Percentiles rank a stretch among this genome's conserved stretches.
These are phyloP conservation scores for Dendrocalamus sinicus DNA, from an alignment of 176 grass and related monocot genomes.

Conservation along the genomic window DNA sequence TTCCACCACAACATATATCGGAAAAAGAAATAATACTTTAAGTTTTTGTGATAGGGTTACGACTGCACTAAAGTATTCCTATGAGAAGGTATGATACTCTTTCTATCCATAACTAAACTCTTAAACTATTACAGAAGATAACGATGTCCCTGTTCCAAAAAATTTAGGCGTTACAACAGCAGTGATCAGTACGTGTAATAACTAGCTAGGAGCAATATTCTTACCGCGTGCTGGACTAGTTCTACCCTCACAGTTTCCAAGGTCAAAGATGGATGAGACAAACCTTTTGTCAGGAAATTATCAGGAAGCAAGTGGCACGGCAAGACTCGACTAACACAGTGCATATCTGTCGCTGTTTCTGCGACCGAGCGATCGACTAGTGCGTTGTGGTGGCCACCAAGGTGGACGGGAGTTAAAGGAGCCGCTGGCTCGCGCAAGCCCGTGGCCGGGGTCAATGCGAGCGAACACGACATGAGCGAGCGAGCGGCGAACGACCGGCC, in stretches of 20 bases:
- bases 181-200: background rate
- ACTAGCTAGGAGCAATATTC: background rate
- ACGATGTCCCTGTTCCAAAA: accelerated
- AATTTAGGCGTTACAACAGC: background rate
- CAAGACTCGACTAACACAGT: background rate
- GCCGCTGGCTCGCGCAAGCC: background rate
- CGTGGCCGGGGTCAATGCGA: too few species aligned
- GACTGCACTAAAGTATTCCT: too few species aligned
- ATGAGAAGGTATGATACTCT: too few species aligned
- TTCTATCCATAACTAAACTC: too few species aligned
- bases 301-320: background rate
- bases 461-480: too few species aligned
- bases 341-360: background rate
- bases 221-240: too few species aligned
- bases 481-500: too few species aligned
- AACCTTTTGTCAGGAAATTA: background rate
- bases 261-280: background rate
- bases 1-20: too few species aligned
- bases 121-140: too few species aligned
- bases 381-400: background rate
- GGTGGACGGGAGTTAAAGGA: background rate
- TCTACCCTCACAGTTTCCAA: too few species aligned
- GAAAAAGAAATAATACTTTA: too few species aligned
- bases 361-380: background rate
- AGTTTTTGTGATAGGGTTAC: too few species aligned